Evolutionary conservation across 129 eudicot genomes (phyloP).

Genomic region (Rutidosis leptorrhynchoides): DNA sequence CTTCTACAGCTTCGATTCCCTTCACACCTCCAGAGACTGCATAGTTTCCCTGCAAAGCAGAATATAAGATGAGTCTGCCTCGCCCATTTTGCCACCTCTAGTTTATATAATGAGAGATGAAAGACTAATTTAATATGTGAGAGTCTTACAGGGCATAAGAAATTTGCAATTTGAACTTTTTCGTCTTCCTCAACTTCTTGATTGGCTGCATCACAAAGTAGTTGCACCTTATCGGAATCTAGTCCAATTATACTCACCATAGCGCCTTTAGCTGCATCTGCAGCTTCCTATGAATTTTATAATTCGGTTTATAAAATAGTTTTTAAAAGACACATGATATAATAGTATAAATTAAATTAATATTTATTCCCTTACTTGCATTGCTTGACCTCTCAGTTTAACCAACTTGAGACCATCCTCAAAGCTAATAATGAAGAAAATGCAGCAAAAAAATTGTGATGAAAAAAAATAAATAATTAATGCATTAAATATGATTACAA

Average conservation of each 20-base stretch:
- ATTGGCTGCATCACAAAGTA: constrained; percentile 89
- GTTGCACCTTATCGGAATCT: constrained; percentile 85
- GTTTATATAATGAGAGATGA: constrained; percentile 6
- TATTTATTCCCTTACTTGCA: constrained; percentile 58
- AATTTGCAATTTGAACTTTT: constrained; percentile 93
- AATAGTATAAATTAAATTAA: not conserved
- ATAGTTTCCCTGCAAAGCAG: constrained; percentile 74
- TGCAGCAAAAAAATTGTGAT: constrained; percentile 2
- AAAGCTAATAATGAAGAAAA: constrained; percentile 48
- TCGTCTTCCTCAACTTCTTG: constrained; percentile 84
- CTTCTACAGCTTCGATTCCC: constrained; percentile 94
- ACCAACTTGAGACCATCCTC: constrained; percentile 99
- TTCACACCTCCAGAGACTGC: constrained; percentile 95
- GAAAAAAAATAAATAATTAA: not conserved
- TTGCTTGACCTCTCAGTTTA: constrained; percentile 93
- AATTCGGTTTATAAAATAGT: not conserved
- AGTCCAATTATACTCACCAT: constrained; percentile 95
- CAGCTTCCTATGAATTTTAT: constrained; percentile 60
- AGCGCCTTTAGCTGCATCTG: constrained; percentile 96
- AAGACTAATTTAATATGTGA: not conserved
- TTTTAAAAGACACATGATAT: not conserved
- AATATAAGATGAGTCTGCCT: not conserved
- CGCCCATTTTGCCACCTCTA: not conserved
- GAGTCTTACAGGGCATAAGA: constrained; percentile 67
- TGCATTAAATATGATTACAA: not conserved